Conservation (phyloP, 2,329 filamentous ascomycete species). For the Eutypa lata region DNA sequence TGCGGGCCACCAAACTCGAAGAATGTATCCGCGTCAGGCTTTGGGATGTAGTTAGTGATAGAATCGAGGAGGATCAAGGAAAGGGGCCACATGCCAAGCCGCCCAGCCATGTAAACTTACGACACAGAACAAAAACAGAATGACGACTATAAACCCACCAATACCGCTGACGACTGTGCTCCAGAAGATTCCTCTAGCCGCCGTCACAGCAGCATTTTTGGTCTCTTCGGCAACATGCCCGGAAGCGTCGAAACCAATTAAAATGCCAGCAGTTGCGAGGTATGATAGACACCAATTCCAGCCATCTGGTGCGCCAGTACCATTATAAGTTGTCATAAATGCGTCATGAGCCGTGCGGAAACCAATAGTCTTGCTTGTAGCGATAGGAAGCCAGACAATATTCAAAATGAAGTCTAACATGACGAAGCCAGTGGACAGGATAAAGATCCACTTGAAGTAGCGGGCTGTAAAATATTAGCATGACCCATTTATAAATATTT, state of each 20-base stretch:
- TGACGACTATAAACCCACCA: slow-evolving; percentile 53
- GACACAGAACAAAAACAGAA: slow-evolving; percentile 57
- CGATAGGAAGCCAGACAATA: slow-evolving; percentile 59
- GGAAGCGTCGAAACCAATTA: slow-evolving; percentile 60
- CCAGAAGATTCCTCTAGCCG: slow-evolving; percentile 58
- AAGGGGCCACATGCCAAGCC: too few relatives aligned
- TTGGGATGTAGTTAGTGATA: neutral
- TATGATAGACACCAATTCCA: slow-evolving; percentile 65
- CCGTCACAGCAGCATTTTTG: slow-evolving; percentile 53
- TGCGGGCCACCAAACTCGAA: slow-evolving; percentile 54
- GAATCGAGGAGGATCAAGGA: too few relatives aligned
- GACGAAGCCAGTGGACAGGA: slow-evolving; percentile 46
- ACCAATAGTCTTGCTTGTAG: slow-evolving; percentile 50
- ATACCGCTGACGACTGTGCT: slow-evolving; percentile 55
- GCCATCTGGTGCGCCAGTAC: slow-evolving; percentile 49
- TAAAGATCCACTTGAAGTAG: slow-evolving; percentile 48
- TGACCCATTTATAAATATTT: slow-evolving; percentile 15
- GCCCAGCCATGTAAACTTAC: slow-evolving; percentile 30
- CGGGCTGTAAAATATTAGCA: slow-evolving; percentile 28
- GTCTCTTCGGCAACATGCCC: slow-evolving; percentile 62
- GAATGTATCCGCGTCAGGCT: slow-evolving; percentile 50
- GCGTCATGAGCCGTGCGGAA: slow-evolving; percentile 58
- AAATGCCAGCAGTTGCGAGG: slow-evolving; percentile 56
- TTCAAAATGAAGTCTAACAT: slow-evolving; percentile 58
- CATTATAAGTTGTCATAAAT: slow-evolving; percentile 60